A percentile compares a stretch with the other conserved stretches of the same genome.
Conservation (phyloP, 2,329 filamentous ascomycete genomes). For the Penicillium paneum region DNA sequence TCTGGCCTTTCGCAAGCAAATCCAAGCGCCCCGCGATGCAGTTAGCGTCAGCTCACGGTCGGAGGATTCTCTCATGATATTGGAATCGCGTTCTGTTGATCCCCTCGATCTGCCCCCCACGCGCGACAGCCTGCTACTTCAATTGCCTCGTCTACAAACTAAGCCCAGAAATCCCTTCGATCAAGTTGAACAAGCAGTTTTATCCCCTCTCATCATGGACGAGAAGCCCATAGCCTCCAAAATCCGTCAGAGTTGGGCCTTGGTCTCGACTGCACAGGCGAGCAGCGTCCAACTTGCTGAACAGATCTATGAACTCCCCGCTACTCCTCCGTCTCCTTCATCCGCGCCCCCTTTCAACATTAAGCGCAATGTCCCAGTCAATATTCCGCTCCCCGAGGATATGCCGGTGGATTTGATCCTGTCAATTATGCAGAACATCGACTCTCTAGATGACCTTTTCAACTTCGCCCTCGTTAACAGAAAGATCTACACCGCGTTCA, state of each 20-base stretch:
- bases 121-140: slow-evolving; percentile 14
- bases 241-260: slow-evolving; percentile 11
- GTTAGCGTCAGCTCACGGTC: slow-evolving; percentile 3
- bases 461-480: slow-evolving; percentile 53
- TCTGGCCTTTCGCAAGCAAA: slow-evolving; percentile 3
- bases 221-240: slow-evolving; percentile 6
- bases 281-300: slow-evolving; percentile 21
- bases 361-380: slow-evolving; percentile 12
- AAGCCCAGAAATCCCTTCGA: slow-evolving; percentile 9
- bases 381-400: slow-evolving; percentile 38
- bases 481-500: slow-evolving; percentile 58
- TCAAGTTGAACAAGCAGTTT: neutral
- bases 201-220: neutral
- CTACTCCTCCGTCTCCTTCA: slow-evolving; percentile 22
- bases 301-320: slow-evolving; percentile 36
- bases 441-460: slow-evolving; percentile 55
- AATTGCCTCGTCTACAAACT: slow-evolving; percentile 24
- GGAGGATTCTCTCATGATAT: neutral
- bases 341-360: slow-evolving; percentile 2
- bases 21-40: neutral
- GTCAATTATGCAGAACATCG: slow-evolving; percentile 50
- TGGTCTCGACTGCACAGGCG: slow-evolving; percentile 20
- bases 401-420: slow-evolving; percentile 52
- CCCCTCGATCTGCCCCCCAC: slow-evolving; percentile 5
- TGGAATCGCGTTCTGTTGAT: neutral